Evolutionary conservation across 352 stramenopile genomes (phyloP).

Genomic region (Phytophthora melonis): DNA sequence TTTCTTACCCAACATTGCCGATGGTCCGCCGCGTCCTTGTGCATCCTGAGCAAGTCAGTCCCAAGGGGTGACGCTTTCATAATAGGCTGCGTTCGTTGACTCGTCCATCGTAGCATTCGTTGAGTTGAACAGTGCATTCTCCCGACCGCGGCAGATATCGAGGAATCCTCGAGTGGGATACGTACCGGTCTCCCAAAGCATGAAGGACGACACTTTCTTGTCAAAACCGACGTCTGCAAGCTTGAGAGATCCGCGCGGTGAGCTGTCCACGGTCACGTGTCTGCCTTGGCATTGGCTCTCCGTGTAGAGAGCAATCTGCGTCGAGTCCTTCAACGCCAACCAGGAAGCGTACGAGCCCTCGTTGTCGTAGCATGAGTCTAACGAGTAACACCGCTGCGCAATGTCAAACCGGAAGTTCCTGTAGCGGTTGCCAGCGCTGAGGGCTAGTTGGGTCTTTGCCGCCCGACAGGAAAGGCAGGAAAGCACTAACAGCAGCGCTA

Average conservation of each 20-base stretch:
- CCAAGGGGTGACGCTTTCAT: neutral
- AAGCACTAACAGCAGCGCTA: constrained; percentile 3
- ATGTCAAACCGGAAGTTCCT: constrained; percentile 21
- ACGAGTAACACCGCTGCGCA: constrained; percentile 19
- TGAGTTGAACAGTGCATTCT: neutral
- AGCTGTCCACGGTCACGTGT: neutral
- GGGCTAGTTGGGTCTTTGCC: constrained; percentile 1
- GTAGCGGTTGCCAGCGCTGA: constrained; percentile 14
- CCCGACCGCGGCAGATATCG: neutral
- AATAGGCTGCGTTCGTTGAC: neutral
- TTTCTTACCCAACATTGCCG: too few relatives aligned
- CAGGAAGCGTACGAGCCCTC: neutral
- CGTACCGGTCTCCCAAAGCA: neutral
- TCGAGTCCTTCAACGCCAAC: constrained; percentile 3
- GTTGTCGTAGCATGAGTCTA: neutral
- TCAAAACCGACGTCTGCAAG: neutral
- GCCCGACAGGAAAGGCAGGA: neutral
- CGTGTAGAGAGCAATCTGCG: constrained; percentile 13
- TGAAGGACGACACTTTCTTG: constrained; percentile 1
- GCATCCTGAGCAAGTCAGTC: too few relatives aligned
- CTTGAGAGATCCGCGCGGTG: neutral
- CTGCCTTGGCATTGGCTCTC: neutral
- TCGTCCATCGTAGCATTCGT: neutral
- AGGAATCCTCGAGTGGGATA: neutral
- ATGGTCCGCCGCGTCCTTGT: too few relatives aligned